Evolutionary conservation across 2,329 filamentous ascomycete genomes (phyloP).

Genomic region (Rugonectria rugulosa): DNA sequence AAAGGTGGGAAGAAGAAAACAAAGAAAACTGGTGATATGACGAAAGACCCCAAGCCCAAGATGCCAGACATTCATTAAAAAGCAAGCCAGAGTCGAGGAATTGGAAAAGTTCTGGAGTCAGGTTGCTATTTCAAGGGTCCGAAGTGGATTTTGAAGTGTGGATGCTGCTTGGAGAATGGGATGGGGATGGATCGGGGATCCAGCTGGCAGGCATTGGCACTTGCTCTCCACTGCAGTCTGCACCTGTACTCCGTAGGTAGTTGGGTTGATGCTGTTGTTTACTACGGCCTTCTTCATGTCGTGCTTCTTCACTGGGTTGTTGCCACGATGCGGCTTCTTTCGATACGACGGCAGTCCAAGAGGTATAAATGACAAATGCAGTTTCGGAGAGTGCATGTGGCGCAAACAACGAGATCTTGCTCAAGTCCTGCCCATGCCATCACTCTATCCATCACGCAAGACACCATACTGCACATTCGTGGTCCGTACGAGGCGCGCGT

Average conservation of each 20-base stretch:
- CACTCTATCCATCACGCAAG: not conserved
- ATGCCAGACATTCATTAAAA: conserved; percentile 1
- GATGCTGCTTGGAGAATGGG: conserved; percentile 5
- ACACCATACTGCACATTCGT: not conserved
- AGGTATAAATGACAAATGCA: not conserved
- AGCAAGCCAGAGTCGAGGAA: conserved; percentile 1
- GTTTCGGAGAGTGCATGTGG: not conserved
- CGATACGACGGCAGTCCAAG: no score
- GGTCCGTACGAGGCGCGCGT: no score
- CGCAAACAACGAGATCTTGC: not conserved
- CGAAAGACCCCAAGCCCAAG: not conserved
- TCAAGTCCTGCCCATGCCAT: not conserved
- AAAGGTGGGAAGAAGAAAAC: no score
- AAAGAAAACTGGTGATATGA: no score
- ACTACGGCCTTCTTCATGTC: no score
- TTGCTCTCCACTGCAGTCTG: conserved; percentile 2
- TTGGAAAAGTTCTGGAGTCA: conserved; percentile 11
- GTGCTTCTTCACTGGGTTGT: no score
- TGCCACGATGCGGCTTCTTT: conserved; percentile 9
- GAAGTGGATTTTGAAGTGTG: conserved; percentile 12
- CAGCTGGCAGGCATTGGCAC: not conserved
- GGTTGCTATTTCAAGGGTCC: conserved; percentile 19
- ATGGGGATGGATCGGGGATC: conserved; percentile 9
- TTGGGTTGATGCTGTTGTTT: not conserved
- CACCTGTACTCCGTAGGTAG: not conserved